A percentile compares a stretch with the other conserved stretches of the same genome.
phyloP scores from a whole-genome alignment of 2,329 filamentous ascomycete genomes.

The Gnomoniopsis sp. region DNA sequence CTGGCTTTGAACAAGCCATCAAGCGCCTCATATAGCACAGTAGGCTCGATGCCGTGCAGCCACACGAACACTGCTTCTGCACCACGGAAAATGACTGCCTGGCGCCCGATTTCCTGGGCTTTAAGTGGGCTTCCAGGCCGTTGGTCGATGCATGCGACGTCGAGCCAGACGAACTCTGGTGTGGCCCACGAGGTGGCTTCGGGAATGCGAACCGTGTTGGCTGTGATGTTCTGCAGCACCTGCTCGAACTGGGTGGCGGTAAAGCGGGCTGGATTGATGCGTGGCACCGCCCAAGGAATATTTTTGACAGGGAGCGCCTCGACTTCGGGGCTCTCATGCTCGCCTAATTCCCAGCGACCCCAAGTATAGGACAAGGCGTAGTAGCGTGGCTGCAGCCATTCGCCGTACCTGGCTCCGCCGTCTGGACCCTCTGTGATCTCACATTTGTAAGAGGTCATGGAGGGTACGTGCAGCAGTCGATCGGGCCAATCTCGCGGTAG shows the following conservation, averaged over 20 bases:
- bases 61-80: neutral
- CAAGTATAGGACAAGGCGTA: slow-evolving; percentile 2
- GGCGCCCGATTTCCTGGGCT: slow-evolving; percentile 1
- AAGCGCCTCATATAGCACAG: neutral
- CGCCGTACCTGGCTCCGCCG: neutral
- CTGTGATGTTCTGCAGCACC: neutral
- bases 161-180: neutral
- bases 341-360: neutral
- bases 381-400: neutral
- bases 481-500: neutral
- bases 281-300: neutral
- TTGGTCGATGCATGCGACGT: neutral
- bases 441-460: neutral
- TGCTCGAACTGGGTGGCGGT: neutral
- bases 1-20: neutral
- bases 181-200: neutral
- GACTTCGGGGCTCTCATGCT: neutral
- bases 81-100: slow-evolving; percentile 1
- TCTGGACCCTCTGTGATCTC: neutral
- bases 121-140: neutral
- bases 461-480: neutral
- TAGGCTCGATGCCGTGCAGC: neutral
- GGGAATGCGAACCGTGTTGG: neutral
- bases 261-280: neutral
- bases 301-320: neutral